A percentile compares a stretch with the other conserved stretches of the same genome.
phyloP scores from a whole-genome alignment of 352 stramenopile species.

The Phytopythium mirpurense region DNA sequence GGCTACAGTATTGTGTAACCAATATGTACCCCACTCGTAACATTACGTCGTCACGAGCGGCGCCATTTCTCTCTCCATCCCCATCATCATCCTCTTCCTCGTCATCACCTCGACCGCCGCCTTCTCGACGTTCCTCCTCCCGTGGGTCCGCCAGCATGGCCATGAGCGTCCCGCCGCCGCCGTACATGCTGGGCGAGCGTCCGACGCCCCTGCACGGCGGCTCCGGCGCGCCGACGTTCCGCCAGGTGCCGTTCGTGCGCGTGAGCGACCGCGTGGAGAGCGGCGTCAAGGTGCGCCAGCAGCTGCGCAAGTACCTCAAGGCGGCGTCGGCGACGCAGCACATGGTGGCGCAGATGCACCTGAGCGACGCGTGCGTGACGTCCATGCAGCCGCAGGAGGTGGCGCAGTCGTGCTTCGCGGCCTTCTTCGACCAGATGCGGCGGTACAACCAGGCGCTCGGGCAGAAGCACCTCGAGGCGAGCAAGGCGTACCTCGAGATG shows the following conservation, averaged over 20 bases:
- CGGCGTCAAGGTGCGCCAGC: conserved; percentile 76
- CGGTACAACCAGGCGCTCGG: conserved; percentile 77
- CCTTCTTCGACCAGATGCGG: conserved; percentile 74
- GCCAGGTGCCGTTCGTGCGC: conserved; percentile 79
- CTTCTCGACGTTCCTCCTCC: no score
- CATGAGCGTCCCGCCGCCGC: conserved; percentile 37
- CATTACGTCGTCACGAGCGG: no score
- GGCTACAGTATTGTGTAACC: no score
- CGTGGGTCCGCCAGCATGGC: not conserved
- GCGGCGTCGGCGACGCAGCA: conserved; percentile 69
- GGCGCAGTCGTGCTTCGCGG: conserved; percentile 70
- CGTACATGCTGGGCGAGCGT: conserved; percentile 80
- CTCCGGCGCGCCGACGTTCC: conserved; percentile 50
- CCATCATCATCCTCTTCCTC: no score
- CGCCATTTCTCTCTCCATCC: no score
- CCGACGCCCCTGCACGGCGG: conserved; percentile 50
- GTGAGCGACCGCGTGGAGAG: conserved; percentile 75
- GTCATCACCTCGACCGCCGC: no score
- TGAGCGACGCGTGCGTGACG: conserved; percentile 71
- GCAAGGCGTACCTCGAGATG: conserved; percentile 76
- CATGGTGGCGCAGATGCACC: conserved; percentile 73
- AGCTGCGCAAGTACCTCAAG: conserved; percentile 82
- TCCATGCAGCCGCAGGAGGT: conserved; percentile 79
- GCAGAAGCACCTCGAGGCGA: conserved; percentile 68
- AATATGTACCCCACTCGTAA: no score